A percentile compares a stretch with the other conserved stretches of the same genome.
Evolutionary conservation across 2,329 filamentous ascomycete species (phyloP).

Genomic region (Zymoseptoria ardabiliae): DNA sequence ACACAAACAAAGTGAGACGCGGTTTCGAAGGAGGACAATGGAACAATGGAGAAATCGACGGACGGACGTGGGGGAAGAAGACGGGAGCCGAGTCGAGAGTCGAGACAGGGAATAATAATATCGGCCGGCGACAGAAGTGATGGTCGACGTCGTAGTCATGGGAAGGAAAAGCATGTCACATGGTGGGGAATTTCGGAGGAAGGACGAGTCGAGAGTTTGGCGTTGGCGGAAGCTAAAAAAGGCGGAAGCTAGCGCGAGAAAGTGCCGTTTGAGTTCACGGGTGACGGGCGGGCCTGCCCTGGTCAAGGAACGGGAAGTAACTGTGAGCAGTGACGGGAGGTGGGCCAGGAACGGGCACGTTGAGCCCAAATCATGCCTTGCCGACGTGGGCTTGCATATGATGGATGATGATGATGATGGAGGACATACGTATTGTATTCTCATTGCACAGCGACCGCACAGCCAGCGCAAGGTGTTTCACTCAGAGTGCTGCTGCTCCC

Average conservation of each 20-base stretch:
- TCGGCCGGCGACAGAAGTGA: not conserved
- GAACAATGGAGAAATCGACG: not conserved
- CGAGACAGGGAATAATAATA: not conserved
- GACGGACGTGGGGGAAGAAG: no score
- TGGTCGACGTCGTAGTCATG: not conserved
- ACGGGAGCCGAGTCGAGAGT: no score
- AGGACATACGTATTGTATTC: not conserved
- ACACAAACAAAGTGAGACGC: not conserved
- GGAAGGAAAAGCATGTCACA: slow-evolving; percentile 1
- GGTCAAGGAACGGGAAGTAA: no score
- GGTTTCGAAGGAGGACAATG: not conserved
- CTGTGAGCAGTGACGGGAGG: no score
- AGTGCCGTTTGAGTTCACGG: not conserved
- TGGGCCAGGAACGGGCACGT: no score
- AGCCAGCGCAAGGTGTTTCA: not conserved
- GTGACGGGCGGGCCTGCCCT: no score
- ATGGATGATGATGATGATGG: not conserved
- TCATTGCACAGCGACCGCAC: not conserved
- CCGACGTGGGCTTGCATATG: not conserved
- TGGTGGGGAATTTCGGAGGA: slow-evolving; percentile 2
- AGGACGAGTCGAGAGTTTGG: slow-evolving; percentile 2
- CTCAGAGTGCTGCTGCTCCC: not conserved
- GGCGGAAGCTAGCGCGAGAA: slow-evolving; percentile 1
- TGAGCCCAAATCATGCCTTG: not conserved
- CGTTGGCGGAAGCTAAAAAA: not conserved